Conservation (phyloP, 768 basidiomycete genomes). For the Leccinum olivaceopallidum region DNA sequence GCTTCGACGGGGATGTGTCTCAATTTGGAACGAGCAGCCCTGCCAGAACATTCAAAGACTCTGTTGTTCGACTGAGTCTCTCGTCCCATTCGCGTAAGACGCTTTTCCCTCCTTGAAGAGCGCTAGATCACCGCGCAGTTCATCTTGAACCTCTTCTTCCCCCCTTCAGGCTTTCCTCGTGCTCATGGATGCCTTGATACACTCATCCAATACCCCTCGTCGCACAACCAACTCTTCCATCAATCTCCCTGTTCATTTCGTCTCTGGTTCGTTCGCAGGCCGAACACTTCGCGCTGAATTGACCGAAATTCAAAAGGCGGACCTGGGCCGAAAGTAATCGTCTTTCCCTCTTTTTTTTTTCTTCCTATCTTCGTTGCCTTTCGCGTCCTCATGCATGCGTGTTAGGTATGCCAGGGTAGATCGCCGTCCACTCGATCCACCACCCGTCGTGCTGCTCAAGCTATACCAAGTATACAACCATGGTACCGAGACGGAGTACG, state of each 20-base stretch:
- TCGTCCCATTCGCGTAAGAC: constrained; percentile 8
- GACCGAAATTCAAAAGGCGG: constrained; percentile 64
- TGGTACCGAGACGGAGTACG: constrained; percentile 40
- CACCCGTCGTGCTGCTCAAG: constrained; percentile 55
- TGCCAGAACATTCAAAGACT: constrained; percentile 5
- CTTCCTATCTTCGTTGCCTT: not conserved
- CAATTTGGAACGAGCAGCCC: constrained; percentile 27
- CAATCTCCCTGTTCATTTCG: constrained; percentile 51
- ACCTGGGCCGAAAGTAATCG: constrained; percentile 63
- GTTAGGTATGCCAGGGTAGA: constrained; percentile 59
- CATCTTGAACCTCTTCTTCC: not conserved
- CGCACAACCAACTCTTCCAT: constrained; percentile 31
- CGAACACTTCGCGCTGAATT: constrained; percentile 53
- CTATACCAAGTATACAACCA: constrained; percentile 46
- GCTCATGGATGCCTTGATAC: constrained; percentile 23
- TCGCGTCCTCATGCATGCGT: not conserved
- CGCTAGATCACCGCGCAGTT: not conserved
- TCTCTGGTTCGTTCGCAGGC: constrained; percentile 61
- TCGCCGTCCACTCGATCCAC: constrained; percentile 68
- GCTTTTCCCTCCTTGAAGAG: constrained; percentile 8
- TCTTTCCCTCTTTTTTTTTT: not conserved
- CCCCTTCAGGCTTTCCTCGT: not conserved
- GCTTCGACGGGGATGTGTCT: constrained; percentile 15
- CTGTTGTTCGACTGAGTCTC: constrained; percentile 9
- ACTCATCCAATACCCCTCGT: constrained; percentile 20